These are phyloP conservation scores for Hericium alpestre DNA, from an alignment of 768 basidiomycete genomes.

Conservation along the genomic window DNA sequence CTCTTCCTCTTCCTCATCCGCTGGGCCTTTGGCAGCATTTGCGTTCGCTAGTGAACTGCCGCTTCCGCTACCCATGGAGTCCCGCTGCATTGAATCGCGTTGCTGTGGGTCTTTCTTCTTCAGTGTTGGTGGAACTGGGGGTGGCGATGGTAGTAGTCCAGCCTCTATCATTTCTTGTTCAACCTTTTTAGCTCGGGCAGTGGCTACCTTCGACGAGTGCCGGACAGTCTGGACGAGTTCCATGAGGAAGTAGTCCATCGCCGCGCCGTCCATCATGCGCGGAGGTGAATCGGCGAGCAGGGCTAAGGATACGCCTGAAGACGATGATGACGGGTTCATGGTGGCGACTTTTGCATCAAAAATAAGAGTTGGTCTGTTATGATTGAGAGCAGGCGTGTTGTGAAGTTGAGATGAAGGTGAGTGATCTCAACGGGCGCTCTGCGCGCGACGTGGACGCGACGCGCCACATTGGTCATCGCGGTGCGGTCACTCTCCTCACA, in stretches of 20 bases:
- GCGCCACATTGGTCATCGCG: neutral
- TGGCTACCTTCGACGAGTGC: constrained; percentile 64
- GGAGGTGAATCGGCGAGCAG: constrained; percentile 54
- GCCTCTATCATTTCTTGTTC: constrained; percentile 76
- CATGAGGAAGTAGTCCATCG: constrained; percentile 81
- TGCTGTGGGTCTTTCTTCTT: constrained; percentile 26
- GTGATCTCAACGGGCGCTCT: neutral
- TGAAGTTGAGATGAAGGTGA: neutral
- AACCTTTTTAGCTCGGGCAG: constrained; percentile 51
- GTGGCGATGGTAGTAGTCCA: constrained; percentile 52
- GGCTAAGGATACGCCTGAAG: constrained; percentile 26
- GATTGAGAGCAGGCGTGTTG: neutral
- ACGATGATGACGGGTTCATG: neutral
- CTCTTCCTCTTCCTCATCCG: constrained; percentile 67
- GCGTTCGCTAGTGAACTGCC: constrained; percentile 12
- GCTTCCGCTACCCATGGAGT: constrained; percentile 25
- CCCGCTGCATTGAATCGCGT: constrained; percentile 12
- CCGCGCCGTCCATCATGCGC: constrained; percentile 52
- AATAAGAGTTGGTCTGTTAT: neutral
- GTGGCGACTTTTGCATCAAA: neutral
- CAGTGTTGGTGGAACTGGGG: constrained; percentile 27
- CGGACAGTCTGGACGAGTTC: constrained; percentile 68
- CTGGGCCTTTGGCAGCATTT: constrained; percentile 12
- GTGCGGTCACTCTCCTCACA: neutral
- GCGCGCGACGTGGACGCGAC: neutral